Conservation (phyloP, 306 rosid genomes). For the Cucumis hystrix region DNA sequence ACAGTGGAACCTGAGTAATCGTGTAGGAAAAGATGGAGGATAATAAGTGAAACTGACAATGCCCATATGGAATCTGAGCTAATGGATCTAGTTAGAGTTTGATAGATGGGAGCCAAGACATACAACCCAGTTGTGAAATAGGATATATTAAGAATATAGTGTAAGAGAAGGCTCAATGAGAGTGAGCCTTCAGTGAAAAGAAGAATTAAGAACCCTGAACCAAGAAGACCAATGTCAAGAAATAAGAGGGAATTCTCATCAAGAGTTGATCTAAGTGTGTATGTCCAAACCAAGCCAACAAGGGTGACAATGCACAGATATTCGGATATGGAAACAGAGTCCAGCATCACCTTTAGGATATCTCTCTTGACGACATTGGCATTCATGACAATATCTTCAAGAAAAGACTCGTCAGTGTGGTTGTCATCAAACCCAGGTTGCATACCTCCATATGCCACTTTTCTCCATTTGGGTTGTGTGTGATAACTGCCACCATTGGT, state of each 20-base stretch:
- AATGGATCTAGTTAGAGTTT: slow-evolving; percentile 83
- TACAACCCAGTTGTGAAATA: slow-evolving; percentile 61
- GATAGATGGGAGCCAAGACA: slow-evolving; percentile 81
- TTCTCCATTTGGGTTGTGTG: slow-evolving; percentile 51
- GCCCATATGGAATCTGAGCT: slow-evolving; percentile 91
- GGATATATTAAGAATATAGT: slow-evolving; percentile 54
- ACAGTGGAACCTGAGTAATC: slow-evolving; percentile 85
- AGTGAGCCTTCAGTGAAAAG: slow-evolving; percentile 72
- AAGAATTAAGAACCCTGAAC: slow-evolving; percentile 55
- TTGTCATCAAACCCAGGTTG: slow-evolving; percentile 84
- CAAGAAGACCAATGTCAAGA: slow-evolving; percentile 64
- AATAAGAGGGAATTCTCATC: slow-evolving; percentile 53
- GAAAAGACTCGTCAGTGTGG: slow-evolving; percentile 71
- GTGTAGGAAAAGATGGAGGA: slow-evolving; percentile 79
- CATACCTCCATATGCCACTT: slow-evolving; percentile 95
- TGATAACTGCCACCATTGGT: slow-evolving; percentile 18
- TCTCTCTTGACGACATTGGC: slow-evolving; percentile 75
- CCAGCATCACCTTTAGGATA: slow-evolving; percentile 74
- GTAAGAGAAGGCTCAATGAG: slow-evolving; percentile 51
- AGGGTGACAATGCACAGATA: slow-evolving; percentile 78
- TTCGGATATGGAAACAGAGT: slow-evolving; percentile 74
- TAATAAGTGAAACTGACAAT: slow-evolving; percentile 45
- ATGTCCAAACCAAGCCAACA: slow-evolving; percentile 74
- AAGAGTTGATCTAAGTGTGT: slow-evolving; percentile 58
- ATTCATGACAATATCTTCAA: slow-evolving; percentile 87